A percentile compares a stretch with the other conserved stretches of the same genome.
Conservation (phyloP, 2,329 filamentous ascomycete genomes). For the Massarina eburnea region DNA sequence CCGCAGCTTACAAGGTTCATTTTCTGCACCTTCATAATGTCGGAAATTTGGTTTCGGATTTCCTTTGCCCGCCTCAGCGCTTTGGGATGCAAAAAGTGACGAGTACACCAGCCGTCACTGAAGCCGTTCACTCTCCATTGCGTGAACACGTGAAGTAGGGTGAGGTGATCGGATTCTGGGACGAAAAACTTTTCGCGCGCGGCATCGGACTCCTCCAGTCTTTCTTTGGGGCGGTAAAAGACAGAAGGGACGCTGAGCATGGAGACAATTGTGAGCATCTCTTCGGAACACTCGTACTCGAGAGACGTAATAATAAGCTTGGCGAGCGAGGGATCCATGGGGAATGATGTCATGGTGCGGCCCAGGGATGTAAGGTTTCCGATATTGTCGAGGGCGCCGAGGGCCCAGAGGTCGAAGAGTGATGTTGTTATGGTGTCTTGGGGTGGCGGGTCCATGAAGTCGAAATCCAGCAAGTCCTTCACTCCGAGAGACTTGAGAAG, state of each 20-base stretch:
- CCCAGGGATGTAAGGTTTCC: slow-evolving; percentile 88
- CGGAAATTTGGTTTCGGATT: slow-evolving; percentile 87
- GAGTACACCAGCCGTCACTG: slow-evolving; percentile 87
- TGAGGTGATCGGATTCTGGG: slow-evolving; percentile 94
- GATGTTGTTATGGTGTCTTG: slow-evolving; percentile 98
- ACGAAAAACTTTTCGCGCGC: slow-evolving; percentile 98
- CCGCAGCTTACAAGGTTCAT: slow-evolving; percentile 87
- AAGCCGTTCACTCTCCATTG: slow-evolving; percentile 93
- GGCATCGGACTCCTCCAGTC: slow-evolving; percentile 92
- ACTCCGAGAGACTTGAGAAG: slow-evolving; percentile 93
- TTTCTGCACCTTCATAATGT: slow-evolving; percentile 93
- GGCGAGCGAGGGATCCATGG: slow-evolving; percentile 94
- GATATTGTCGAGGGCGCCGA: slow-evolving; percentile 90
- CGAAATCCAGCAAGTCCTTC: slow-evolving; percentile 90
- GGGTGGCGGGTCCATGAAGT: slow-evolving; percentile 98
- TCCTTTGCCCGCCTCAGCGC: slow-evolving; percentile 88
- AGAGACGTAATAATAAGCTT: slow-evolving; percentile 92
- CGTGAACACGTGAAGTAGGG: slow-evolving; percentile 90
- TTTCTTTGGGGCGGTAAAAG: slow-evolving; percentile 95
- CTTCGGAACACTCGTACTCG: slow-evolving; percentile 89
- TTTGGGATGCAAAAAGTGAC: slow-evolving; percentile 95
- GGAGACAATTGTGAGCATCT: slow-evolving; percentile 97
- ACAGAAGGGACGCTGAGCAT: slow-evolving; percentile 97
- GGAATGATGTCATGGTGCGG: slow-evolving; percentile 92
- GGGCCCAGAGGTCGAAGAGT: slow-evolving; percentile 94